phyloP scores from a whole-genome alignment of 345 rosid species.

The Eucalyptus tenuipes region DNA sequence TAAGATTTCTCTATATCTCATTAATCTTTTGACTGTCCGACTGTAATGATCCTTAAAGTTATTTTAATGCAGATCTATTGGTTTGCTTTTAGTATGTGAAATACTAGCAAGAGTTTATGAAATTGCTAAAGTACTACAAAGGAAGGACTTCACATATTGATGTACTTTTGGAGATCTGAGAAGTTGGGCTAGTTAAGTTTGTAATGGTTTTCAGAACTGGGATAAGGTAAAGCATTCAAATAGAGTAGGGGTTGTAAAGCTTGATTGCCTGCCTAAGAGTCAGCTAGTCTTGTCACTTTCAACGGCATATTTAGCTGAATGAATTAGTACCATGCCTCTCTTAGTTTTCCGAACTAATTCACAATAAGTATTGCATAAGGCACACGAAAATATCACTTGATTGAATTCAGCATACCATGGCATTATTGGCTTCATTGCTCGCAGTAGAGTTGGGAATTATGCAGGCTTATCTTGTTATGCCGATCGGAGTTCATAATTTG shows the following conservation, averaged over 20 bases:
- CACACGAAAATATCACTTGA: background rate
- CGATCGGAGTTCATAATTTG: background rate
- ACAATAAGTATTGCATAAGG: background rate
- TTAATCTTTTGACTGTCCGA: background rate
- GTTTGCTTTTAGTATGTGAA: background rate
- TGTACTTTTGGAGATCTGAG: background rate
- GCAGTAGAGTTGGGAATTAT: background rate
- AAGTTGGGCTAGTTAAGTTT: background rate
- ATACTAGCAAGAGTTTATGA: background rate
- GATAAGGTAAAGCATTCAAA: background rate
- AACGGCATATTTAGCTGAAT: background rate
- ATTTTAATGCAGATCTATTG: background rate
- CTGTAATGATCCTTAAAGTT: background rate
- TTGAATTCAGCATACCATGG: background rate
- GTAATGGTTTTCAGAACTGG: background rate
- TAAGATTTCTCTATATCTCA: conserved; percentile 18
- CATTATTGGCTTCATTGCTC: background rate
- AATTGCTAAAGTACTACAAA: background rate
- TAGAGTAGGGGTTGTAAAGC: background rate
- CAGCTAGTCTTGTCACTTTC: background rate
- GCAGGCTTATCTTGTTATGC: background rate
- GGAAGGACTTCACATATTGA: background rate
- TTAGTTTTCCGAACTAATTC: background rate
- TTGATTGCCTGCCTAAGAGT: background rate
- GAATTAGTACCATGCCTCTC: background rate